Conservation (phyloP, 2,329 filamentous ascomycete species). For the Pestalotiopsis sp. region DNA sequence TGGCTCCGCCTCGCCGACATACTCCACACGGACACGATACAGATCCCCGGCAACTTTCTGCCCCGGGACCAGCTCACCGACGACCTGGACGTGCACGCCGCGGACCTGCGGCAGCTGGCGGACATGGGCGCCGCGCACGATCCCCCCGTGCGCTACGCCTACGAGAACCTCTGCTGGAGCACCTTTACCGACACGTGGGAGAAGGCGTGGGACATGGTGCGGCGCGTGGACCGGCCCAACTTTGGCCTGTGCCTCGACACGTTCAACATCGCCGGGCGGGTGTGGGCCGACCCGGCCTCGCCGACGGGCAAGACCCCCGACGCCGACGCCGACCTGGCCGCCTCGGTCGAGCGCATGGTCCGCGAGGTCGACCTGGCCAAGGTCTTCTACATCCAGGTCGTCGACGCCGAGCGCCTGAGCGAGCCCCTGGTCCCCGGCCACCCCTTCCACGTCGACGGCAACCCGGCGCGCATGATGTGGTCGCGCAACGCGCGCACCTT, state of each 20-base stretch:
- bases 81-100: slow-evolving; percentile 56
- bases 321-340: slow-evolving; percentile 56
- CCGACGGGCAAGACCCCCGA: slow-evolving; percentile 52
- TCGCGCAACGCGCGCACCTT: slow-evolving; percentile 76
- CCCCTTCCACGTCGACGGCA: slow-evolving; percentile 57
- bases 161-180: slow-evolving; percentile 75
- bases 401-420: slow-evolving; percentile 68
- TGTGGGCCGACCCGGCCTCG: slow-evolving; percentile 69
- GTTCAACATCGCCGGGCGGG: slow-evolving; percentile 74
- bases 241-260: slow-evolving; percentile 79
- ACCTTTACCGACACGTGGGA: slow-evolving; percentile 75
- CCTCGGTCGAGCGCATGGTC: slow-evolving; percentile 58
- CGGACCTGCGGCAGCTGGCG: slow-evolving; percentile 66
- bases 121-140: slow-evolving; percentile 63
- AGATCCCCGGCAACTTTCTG: slow-evolving; percentile 74
- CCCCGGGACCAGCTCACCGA: slow-evolving; percentile 45
- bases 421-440: slow-evolving; percentile 60
- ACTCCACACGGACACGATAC: slow-evolving; percentile 71
- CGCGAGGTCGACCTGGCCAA: slow-evolving; percentile 60
- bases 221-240: slow-evolving; percentile 66
- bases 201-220: slow-evolving; percentile 68
- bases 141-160: slow-evolving; percentile 68
- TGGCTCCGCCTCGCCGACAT: slow-evolving; percentile 72
- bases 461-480: slow-evolving; percentile 75
- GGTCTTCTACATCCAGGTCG: slow-evolving; percentile 77